phyloP scores from a whole-genome alignment of 2,329 filamentous ascomycete genomes.

The Ilyonectria mors-panacis region DNA sequence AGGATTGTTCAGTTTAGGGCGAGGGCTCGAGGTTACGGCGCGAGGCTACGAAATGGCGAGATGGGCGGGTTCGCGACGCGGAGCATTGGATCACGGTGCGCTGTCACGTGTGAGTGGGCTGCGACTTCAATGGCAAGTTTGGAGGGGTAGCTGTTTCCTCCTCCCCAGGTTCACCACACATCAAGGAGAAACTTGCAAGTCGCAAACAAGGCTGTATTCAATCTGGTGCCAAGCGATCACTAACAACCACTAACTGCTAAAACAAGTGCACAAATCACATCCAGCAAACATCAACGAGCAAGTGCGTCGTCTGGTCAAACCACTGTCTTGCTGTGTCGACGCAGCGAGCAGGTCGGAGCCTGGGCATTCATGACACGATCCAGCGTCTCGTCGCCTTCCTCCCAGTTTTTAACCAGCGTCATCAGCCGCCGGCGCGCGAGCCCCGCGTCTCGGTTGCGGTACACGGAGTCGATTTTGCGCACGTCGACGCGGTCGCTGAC shows the following conservation, averaged over 20 bases:
- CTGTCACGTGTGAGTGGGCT: slow-evolving; percentile 39
- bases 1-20: not conserved
- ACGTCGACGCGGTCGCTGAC: slow-evolving; percentile 57
- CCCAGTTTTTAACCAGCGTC: slow-evolving; percentile 57
- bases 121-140: not conserved
- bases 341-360: slow-evolving; percentile 47
- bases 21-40: not conserved
- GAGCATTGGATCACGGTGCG: slow-evolving; percentile 27
- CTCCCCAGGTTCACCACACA: not conserved
- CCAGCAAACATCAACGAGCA: not conserved
- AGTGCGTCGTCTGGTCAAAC: not conserved
- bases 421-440: slow-evolving; percentile 53
- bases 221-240: not conserved
- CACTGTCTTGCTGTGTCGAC: slow-evolving; percentile 25
- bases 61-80: slow-evolving; percentile 32
- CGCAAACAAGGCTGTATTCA: not conserved
- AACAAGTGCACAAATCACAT: not conserved
- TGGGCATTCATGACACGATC: slow-evolving; percentile 54
- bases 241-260: not conserved
- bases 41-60: not conserved
- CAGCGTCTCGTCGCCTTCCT: slow-evolving; percentile 57
- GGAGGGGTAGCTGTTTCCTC: not conserved
- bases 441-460: slow-evolving; percentile 59
- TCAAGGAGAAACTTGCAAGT: not conserved
- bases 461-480: slow-evolving; percentile 61